Conservation (phyloP, 768 basidiomycete genomes). For the Phallus indusiatus region DNA sequence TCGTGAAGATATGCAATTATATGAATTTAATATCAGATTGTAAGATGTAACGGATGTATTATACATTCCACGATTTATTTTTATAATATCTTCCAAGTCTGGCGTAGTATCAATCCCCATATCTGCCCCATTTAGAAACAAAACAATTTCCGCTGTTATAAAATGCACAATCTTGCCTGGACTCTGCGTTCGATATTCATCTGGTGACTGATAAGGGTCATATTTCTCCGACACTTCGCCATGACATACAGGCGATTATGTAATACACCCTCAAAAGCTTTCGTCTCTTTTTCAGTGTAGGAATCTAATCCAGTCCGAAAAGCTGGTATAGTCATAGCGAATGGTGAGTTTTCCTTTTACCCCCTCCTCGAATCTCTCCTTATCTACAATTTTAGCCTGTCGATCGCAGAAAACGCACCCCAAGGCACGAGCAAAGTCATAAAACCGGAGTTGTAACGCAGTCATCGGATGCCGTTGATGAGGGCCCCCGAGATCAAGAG, state of each 20-base stretch:
- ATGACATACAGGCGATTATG: neutral
- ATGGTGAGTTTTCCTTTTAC: neutral
- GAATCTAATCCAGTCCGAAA: neutral
- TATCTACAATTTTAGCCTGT: constrained; percentile 11
- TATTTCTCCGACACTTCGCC: neutral
- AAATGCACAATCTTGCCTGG: no score
- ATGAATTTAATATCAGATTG: no score
- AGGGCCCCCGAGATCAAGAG: neutral
- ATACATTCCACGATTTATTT: no score
- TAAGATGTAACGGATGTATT: no score
- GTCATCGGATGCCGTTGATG: neutral
- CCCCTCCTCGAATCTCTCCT: neutral
- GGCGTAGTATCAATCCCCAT: no score
- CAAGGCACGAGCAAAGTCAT: constrained; percentile 34
- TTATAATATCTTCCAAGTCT: no score
- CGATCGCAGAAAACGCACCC: constrained; percentile 32
- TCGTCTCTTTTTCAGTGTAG: neutral
- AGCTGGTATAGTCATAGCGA: neutral
- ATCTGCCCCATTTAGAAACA: no score
- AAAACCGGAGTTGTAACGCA: neutral
- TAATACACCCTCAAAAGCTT: neutral
- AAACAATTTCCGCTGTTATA: no score
- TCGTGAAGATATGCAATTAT: no score
- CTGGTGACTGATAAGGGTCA: neutral
- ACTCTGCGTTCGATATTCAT: no score